These are phyloP conservation scores for Alternaria burnsii DNA, from an alignment of 2,329 filamentous ascomycete genomes.

Conservation along the genomic window DNA sequence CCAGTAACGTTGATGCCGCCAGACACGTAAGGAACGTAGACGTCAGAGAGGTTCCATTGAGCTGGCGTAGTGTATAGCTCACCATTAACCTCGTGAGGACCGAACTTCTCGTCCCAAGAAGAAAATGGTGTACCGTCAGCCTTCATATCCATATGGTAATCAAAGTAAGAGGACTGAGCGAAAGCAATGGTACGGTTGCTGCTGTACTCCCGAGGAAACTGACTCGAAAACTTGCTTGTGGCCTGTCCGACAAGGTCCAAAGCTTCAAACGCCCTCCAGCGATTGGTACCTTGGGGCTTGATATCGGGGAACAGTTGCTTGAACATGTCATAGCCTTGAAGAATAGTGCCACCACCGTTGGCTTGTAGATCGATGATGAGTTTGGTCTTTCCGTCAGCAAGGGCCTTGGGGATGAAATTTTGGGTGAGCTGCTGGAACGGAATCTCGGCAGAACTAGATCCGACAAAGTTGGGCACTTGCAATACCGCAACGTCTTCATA, in stretches of 20 bases:
- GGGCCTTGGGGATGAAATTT: slow-evolving; percentile 53
- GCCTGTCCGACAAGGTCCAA: slow-evolving; percentile 56
- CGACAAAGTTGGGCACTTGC: slow-evolving; percentile 53
- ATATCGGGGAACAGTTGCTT: slow-evolving; percentile 63
- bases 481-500: slow-evolving; percentile 58
- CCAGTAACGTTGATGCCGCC: slow-evolving; percentile 51
- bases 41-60: slow-evolving; percentile 50
- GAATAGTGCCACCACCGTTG: slow-evolving; percentile 67
- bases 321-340: slow-evolving; percentile 69
- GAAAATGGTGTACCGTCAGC: slow-evolving; percentile 61
- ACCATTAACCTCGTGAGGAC: slow-evolving; percentile 41
- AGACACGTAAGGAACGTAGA: slow-evolving; percentile 37
- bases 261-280: slow-evolving; percentile 61
- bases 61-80: slow-evolving; percentile 52
- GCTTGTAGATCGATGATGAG: slow-evolving; percentile 67
- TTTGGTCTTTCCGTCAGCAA: slow-evolving; percentile 64
- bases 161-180: slow-evolving; percentile 55
- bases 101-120: slow-evolving; percentile 56
- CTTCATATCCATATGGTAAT: slow-evolving; percentile 58
- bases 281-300: slow-evolving; percentile 59
- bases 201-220: slow-evolving; percentile 42
- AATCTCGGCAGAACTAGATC: slow-evolving; percentile 24
- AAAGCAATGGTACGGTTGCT: slow-evolving; percentile 50
- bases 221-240: slow-evolving; percentile 44
- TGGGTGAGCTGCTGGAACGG: slow-evolving; percentile 54